phyloP scores from a whole-genome alignment of 306 rosid genomes.

The Dryas octopetala region DNA sequence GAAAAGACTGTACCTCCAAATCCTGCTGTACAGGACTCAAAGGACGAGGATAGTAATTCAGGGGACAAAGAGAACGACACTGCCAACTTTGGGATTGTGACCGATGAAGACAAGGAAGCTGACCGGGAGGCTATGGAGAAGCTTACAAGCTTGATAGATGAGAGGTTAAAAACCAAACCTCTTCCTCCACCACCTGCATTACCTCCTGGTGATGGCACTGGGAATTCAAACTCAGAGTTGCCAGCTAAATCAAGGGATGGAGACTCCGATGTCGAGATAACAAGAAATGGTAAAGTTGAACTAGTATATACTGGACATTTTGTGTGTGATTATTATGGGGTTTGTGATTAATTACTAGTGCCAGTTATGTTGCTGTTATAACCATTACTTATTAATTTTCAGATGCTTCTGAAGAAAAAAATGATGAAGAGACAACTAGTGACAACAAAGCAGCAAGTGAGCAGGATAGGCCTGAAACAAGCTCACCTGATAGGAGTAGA shows the following conservation, averaged over 20 bases:
- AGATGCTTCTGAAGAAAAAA: conserved; percentile 73
- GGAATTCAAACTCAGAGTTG: conserved; percentile 45
- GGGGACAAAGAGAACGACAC: conserved; percentile 60
- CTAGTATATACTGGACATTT: conserved; percentile 17
- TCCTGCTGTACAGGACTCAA: conserved; percentile 47
- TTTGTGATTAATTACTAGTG: conserved; percentile 1
- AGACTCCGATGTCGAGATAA: conserved; percentile 56
- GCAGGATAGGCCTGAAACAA: conserved; percentile 70
- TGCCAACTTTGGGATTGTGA: conserved; percentile 69
- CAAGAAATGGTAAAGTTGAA: conserved; percentile 60
- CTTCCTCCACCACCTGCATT: conserved; percentile 75
- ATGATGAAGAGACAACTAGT: conserved; percentile 61
- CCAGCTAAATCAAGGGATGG: conserved; percentile 72
- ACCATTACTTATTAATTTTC: conserved; percentile 28
- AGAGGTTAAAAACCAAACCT: conserved; percentile 83
- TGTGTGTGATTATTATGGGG: conserved; percentile 13
- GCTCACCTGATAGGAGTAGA: conserved; percentile 77
- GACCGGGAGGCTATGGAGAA: conserved; percentile 68
- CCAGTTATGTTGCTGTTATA: not conserved
- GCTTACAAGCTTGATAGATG: conserved; percentile 74
- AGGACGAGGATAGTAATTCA: conserved; percentile 55
- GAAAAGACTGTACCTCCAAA: conserved; percentile 50
- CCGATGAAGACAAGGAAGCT: conserved; percentile 82
- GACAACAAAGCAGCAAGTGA: conserved; percentile 65
- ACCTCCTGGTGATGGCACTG: conserved; percentile 51